These are phyloP conservation scores for Cenchrus purpureus DNA, from an alignment of 176 grass and related monocot genomes.

Conservation along the genomic window DNA sequence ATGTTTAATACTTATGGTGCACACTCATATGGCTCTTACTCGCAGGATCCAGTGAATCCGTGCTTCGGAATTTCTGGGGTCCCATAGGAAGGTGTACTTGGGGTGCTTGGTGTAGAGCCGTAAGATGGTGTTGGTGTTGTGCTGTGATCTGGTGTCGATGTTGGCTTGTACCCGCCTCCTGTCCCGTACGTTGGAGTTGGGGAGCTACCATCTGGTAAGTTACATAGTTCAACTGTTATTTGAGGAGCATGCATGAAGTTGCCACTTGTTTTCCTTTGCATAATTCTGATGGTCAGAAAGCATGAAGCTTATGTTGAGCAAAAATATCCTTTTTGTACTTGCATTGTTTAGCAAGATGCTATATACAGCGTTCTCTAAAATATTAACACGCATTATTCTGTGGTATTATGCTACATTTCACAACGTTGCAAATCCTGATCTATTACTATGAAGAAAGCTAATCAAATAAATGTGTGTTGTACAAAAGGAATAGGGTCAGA, in stretches of 20 bases:
- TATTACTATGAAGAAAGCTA: background rate
- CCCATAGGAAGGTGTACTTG: slow-evolving; percentile 47
- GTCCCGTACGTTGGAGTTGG: slow-evolving; percentile 43
- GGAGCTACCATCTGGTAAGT: slow-evolving; percentile 42
- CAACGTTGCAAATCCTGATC: background rate
- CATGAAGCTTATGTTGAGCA: background rate
- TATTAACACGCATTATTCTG: background rate
- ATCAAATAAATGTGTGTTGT: background rate
- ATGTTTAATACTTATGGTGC: slow-evolving; percentile 8
- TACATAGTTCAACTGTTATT: slow-evolving; percentile 28
- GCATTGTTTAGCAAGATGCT: slow-evolving; percentile 20
- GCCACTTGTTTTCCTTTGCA: background rate
- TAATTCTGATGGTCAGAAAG: background rate
- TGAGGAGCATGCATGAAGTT: background rate
- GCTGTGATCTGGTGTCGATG: slow-evolving; percentile 48
- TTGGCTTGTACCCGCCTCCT: slow-evolving; percentile 36
- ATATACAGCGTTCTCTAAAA: background rate
- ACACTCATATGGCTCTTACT: slow-evolving; percentile 55
- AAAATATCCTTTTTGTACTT: background rate
- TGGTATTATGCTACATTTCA: background rate
- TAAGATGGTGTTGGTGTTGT: slow-evolving; percentile 43
- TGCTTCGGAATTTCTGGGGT: slow-evolving; percentile 54
- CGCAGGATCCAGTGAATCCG: slow-evolving; percentile 66
- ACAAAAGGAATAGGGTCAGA: slow-evolving; percentile 30
- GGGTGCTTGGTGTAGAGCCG: slow-evolving; percentile 56